Evolutionary conservation across 2,329 filamentous ascomycete species (phyloP).

Genomic region (Diaporthe amygdali): DNA sequence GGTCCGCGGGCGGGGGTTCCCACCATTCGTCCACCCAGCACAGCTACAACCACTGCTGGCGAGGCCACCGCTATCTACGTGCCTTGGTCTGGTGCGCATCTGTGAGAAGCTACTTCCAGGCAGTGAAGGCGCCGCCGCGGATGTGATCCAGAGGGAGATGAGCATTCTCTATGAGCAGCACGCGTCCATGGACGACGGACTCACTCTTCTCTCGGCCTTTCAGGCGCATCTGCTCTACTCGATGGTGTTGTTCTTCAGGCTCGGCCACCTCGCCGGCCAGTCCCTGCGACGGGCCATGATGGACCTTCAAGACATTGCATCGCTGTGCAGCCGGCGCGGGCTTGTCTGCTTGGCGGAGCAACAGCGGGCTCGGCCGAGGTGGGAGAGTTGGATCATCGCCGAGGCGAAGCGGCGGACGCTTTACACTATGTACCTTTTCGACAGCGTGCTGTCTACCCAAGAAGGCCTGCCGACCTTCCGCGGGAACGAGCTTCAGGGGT

Average conservation of each 20-base stretch:
- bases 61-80: slow-evolving; percentile 42
- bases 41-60: slow-evolving; percentile 36
- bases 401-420: slow-evolving; percentile 58
- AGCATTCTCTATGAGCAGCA: slow-evolving; percentile 38
- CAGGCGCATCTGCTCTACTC: slow-evolving; percentile 60
- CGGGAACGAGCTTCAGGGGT: slow-evolving; percentile 50
- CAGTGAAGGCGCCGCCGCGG: slow-evolving; percentile 36
- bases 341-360: slow-evolving; percentile 42
- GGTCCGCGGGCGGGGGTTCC: slow-evolving; percentile 41
- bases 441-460: slow-evolving; percentile 43
- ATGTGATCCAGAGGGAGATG: slow-evolving; percentile 49
- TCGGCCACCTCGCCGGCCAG: slow-evolving; percentile 22
- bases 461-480: slow-evolving; percentile 52
- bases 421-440: slow-evolving; percentile 58
- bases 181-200: slow-evolving; percentile 31
- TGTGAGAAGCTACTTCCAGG: slow-evolving; percentile 42
- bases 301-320: slow-evolving; percentile 32
- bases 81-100: slow-evolving; percentile 46
- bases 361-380: slow-evolving; percentile 43
- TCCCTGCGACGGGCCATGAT: background rate
- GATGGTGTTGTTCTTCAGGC: slow-evolving; percentile 52
- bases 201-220: slow-evolving; percentile 47
- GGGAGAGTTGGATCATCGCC: slow-evolving; percentile 59
- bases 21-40: slow-evolving; percentile 50
- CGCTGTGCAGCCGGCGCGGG: slow-evolving; percentile 44